Conservation (phyloP, 23 red algal species). For the Gracilariopsis chorda region DNA sequence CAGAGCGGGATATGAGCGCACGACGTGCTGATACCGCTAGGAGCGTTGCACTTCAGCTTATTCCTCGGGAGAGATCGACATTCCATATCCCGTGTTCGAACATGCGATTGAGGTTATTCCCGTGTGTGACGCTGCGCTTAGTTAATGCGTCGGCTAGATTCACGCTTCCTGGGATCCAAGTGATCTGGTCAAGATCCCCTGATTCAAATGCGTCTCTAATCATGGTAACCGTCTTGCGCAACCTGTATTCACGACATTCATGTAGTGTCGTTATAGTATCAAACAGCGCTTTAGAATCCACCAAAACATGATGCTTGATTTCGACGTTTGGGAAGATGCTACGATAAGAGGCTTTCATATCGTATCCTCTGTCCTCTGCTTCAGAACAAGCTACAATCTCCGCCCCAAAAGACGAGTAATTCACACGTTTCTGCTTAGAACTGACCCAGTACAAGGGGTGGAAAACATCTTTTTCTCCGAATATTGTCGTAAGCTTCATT, state of each 20-base stretch:
- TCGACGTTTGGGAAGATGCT: neutral
- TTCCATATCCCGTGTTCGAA: neutral
- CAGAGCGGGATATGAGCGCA: no score
- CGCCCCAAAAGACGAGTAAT: no score
- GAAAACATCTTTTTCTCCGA: neutral
- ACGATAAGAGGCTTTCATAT: neutral
- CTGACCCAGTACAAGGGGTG: conserved; percentile 8
- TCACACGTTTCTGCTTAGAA: neutral
- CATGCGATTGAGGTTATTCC: neutral
- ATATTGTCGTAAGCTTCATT: neutral
- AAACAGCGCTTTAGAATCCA: neutral
- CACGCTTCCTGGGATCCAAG: neutral
- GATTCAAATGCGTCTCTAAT: neutral
- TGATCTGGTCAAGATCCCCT: neutral
- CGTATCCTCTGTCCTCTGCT: neutral
- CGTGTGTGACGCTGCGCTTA: neutral
- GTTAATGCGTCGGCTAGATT: conserved; percentile 17
- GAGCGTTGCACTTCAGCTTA: no score
- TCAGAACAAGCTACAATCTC: conserved; percentile 15
- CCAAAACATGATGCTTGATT: neutral
- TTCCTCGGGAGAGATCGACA: neutral
- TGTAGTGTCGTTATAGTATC: conserved; percentile 18
- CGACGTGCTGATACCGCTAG: no score
- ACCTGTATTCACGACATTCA: no score
- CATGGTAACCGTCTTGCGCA: neutral